Base-by-base conservation (phyloP, 305 asterid genomes). In the Fraxinus velutina region DNA sequence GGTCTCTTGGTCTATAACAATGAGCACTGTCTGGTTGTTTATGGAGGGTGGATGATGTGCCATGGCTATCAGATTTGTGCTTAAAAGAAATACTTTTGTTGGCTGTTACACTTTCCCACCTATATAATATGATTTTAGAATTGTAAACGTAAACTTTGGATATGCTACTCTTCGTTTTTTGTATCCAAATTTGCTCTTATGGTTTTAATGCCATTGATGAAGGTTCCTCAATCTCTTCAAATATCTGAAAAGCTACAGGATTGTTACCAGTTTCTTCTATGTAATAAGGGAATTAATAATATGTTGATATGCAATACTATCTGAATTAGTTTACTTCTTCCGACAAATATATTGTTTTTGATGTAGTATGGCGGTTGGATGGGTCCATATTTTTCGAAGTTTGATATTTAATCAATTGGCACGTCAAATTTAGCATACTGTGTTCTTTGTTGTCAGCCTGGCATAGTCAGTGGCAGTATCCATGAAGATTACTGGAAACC, bases 401-500 rank as follows among this genome's bases (percentile, higher is more conserved):
- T 70, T 37, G n/a, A 57, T 62, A 12, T 66, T 42, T 62, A 33
- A 52, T 80, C 44, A 5, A 75, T 84, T 76, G 29, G 73, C 77
- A 10, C 81, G 80, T 80, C 78, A 84, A 82, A 86, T 66, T 73
- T 62, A 80, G 80, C 79, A 86, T 72, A 29, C 66, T 73, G 64
- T 85, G 88, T 78, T 86, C 78, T 85, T 73, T 85, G 76, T 88
- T 86, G 86, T 81, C 97, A 96, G 99, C 88, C 97, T 88, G 92
- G 89, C 86, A 78, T 90, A 78, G 89, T 64, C 52, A 88, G 88
- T 86, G 92, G 89, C 79, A 82, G 85, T 81, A 80, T 77, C 52
- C 82, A 86, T 75, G 98, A 88, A 78, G 90, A 85, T 88, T 88
- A 93, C 89, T 92, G 97, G 98, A 91, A 89, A 70, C 88, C 86